Evolutionary conservation across 192 early-diverging fungal genomes (phyloP).

Genomic region (Backusella morwellensis): DNA sequence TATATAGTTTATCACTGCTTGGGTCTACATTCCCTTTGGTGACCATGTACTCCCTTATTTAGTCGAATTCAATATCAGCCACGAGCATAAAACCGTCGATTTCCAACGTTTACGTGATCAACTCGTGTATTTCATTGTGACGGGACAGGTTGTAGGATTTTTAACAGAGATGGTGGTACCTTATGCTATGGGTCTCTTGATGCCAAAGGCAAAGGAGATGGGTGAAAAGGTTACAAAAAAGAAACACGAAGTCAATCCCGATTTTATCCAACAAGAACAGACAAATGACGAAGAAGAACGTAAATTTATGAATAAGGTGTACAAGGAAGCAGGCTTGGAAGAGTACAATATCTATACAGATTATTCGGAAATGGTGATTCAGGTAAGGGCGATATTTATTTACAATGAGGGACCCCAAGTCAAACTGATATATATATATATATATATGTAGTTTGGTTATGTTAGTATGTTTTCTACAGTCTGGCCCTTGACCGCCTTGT

Average conservation of each 20-base stretch:
- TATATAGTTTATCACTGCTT: constrained; percentile 72
- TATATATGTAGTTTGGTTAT: constrained; percentile 69
- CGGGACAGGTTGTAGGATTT: constrained; percentile 79
- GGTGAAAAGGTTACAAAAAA: background rate
- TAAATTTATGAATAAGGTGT: constrained; percentile 51
- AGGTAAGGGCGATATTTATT: constrained; percentile 45
- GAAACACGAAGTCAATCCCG: background rate
- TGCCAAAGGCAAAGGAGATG: constrained; percentile 25
- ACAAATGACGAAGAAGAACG: constrained; percentile 33
- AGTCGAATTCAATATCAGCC: constrained; percentile 30
- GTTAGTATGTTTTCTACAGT: constrained; percentile 81
- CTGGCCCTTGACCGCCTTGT: constrained; percentile 84
- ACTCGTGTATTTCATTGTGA: constrained; percentile 78
- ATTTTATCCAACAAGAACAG: constrained; percentile 3
- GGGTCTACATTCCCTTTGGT: constrained; percentile 85
- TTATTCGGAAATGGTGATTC: constrained; percentile 90
- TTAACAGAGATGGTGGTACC: constrained; percentile 76
- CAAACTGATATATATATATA: background rate
- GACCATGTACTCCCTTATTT: constrained; percentile 60
- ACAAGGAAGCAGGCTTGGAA: constrained; percentile 61
- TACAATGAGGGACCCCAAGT: background rate
- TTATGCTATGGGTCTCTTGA: constrained; percentile 51
- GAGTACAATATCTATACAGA: constrained; percentile 85
- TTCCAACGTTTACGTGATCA: constrained; percentile 55
- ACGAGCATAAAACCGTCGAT: constrained; percentile 46